Evolutionary conservation across 352 stramenopile species (phyloP).

Genomic region (Pythium rishiriense): DNA sequence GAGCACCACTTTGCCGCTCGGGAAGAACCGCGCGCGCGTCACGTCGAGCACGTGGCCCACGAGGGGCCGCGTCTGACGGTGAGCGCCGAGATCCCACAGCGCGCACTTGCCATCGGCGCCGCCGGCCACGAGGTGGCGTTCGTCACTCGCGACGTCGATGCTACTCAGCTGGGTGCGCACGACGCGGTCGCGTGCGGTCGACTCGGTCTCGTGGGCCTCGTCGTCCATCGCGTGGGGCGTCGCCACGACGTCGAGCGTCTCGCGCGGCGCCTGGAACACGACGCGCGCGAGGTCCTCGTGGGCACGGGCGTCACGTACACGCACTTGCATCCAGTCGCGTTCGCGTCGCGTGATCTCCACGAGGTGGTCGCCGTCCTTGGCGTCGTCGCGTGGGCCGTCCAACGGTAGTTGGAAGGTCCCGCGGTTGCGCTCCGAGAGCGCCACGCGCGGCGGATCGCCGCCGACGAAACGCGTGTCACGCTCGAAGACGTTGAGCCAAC

Average conservation of each 20-base stretch:
- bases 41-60: constrained; percentile 64
- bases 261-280: constrained; percentile 59
- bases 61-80: constrained; percentile 33
- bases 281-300: constrained; percentile 17
- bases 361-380: constrained; percentile 27
- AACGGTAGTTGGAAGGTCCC: constrained; percentile 45
- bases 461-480: constrained; percentile 32
- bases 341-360: constrained; percentile 40
- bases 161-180: constrained; percentile 41
- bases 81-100: constrained; percentile 45
- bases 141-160: constrained; percentile 53
- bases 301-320: constrained; percentile 8
- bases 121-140: constrained; percentile 49
- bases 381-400: constrained; percentile 13
- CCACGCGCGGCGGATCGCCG: constrained; percentile 14
- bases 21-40: constrained; percentile 61
- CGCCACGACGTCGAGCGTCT: constrained; percentile 34
- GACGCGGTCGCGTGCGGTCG: background rate
- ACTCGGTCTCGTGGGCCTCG: background rate
- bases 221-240: constrained; percentile 10
- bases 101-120: constrained; percentile 54
- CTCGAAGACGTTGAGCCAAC: constrained; percentile 61
- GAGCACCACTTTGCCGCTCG: constrained; percentile 67
- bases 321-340: constrained; percentile 52
- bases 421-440: constrained; percentile 27